Base-by-base conservation (phyloP, 352 stramenopile genomes). In the Globisporangium paroecandrum region DNA sequence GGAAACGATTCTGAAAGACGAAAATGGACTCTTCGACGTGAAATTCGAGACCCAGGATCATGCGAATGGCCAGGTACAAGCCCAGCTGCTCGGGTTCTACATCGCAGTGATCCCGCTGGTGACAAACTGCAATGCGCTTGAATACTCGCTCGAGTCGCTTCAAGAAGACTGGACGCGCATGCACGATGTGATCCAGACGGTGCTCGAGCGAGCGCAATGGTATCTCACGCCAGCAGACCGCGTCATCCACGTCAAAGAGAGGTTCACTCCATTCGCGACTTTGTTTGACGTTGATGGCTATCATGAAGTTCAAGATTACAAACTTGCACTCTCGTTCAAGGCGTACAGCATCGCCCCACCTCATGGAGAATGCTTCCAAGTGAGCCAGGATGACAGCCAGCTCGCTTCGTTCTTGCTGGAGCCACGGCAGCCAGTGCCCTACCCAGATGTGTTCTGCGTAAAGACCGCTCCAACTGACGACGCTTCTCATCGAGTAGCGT, bases 61-160 rank as follows among this genome's bases (percentile, higher is more conserved):
- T 15, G 57, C 70, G 0, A 66, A 85, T 25, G 75, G 73, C 4
- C 18, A 70, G 4, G 63, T 69, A 0, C 77, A 79, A 58, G n/a
- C 69, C 5, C 73, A 77, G 38, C 62, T 85, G 6, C 65, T 85
- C 10, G 62, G 70, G 10, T 85, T 85, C 63, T 85, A 85, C 73
- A 56, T 85, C 32, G 79, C 77, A 15, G 73, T 77, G 1, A 70
- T 85, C 46, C 77, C 77, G 1, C 29, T 85, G 4, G 77, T 79
- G 36, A 70, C 71, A n/a, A 79, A 81, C 60, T 85, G 77, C 73
- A 85, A 85, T 54, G 58, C 75, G 9, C 75, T 85, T 60, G 79
- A 79, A 68, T 85, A 85, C 66, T 80, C 77, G 9, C 46, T 82
- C 15, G 68, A 77, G 27, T 85, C 77, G 4, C 58, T 82, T 12